Evolutionary conservation across 805 yeast species (phyloP), one percentile per base, ranked within the genome.

Genomic region (Lachancea quebecensis): DNA sequence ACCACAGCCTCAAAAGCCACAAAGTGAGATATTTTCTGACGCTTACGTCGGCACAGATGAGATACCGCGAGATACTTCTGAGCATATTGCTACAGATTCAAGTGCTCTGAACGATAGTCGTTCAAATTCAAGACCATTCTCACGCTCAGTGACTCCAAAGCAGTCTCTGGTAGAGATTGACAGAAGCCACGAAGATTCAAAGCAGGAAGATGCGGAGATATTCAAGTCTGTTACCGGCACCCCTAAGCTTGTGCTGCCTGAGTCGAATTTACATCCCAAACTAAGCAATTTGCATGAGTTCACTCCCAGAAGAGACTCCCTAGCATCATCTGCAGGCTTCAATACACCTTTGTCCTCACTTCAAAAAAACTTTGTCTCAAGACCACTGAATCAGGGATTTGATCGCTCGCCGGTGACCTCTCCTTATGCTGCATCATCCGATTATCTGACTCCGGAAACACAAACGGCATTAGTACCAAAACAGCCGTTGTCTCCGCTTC

Each of bases 401-500:
- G 65, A 59, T 2, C 62, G 53, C 41, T 65, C 82, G 0, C 88
- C 85, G 3, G 58, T 70, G 2, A 71, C 80, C 1, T 80, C 86
- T 0, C 91, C 89, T 0, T 58, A 75, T 40, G 65, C 81, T 10
- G 57, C 69, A 40, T 71, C 81, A 0, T 66, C 71, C 32, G 85
- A 79, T 29, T 53, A 30, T 40, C 50, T 54, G 54, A 68, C 57
- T 39, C 67, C 60, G 35, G 66, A 67, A 17, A 62, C 65, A 40
- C 58, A 55, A 21, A 33, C 40, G n/a, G 36, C 33, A 5, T 5
- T 31, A 21, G 25, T 44, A 17, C 47, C 69, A 2, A 80, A 79
- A 46, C 81, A 84, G 2, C 95, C 95, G 4, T 60, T 86, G 29
- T 87, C 96, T 0, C 96, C 96, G 0, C 66, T 89, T 16, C 64